A percentile compares a stretch with the other conserved stretches of the same genome.
These are phyloP conservation scores for Picochlorum sp. DNA, from an alignment of 139 green algal species.

Conservation along the genomic window DNA sequence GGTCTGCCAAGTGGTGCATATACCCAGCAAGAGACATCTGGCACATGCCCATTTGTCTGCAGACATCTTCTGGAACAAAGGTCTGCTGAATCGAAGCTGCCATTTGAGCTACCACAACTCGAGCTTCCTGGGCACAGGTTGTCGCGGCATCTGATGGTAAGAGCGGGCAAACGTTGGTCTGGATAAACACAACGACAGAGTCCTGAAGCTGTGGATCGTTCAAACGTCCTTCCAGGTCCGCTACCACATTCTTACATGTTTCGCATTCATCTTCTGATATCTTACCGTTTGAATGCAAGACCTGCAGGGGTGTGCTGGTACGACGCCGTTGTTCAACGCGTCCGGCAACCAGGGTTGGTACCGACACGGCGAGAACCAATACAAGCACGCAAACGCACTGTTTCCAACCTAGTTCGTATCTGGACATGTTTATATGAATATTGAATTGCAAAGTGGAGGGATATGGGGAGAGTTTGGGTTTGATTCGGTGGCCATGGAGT, in stretches of 20 bases:
- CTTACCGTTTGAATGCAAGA: too few relatives aligned
- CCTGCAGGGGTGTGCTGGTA: too few relatives aligned
- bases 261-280: conserved; percentile 1
- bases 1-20: not conserved
- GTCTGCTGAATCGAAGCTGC: not conserved
- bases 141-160: not conserved
- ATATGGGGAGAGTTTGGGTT: too few relatives aligned
- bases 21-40: too few relatives aligned
- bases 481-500: too few relatives aligned
- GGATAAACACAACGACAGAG: conserved; percentile 1
- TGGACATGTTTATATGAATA: too few relatives aligned
- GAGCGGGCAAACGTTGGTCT: conserved; percentile 3
- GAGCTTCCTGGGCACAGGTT: conserved; percentile 7
- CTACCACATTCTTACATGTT: conserved; percentile 14
- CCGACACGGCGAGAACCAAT: too few relatives aligned
- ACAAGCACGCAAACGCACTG: too few relatives aligned
- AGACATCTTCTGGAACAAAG: conserved; percentile 10
- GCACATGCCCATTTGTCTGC: conserved; percentile 17
- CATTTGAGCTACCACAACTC: conserved; percentile 11
- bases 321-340: too few relatives aligned
- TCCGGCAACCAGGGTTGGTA: too few relatives aligned
- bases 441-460: too few relatives aligned
- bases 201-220: not conserved
- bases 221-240: conserved; percentile 3
- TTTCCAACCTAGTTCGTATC: too few relatives aligned